phyloP scores from a whole-genome alignment of 2,329 filamentous ascomycete species.

The Raffaelea albimanens region DNA sequence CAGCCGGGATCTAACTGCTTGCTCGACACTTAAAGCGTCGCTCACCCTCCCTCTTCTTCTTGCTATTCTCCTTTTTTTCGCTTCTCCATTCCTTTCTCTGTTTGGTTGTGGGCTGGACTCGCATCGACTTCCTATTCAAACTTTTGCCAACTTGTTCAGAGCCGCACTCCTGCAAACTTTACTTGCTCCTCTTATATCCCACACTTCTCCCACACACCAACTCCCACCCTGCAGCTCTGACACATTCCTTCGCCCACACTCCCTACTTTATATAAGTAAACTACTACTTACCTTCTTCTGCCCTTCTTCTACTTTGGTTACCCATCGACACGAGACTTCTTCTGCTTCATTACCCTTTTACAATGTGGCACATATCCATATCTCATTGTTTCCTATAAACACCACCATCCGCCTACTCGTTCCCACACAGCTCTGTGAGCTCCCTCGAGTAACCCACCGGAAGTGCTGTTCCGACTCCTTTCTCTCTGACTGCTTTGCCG shows the following conservation, averaged over 20 bases:
- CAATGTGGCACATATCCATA: slow-evolving; percentile 8
- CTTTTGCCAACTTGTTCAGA: not conserved
- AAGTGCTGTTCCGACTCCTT: not conserved
- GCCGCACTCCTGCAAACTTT: not conserved
- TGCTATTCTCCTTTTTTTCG: not conserved
- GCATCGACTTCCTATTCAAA: slow-evolving; percentile 5
- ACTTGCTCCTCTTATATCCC: not conserved
- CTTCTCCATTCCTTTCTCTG: not conserved
- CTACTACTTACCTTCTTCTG: not conserved
- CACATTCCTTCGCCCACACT: slow-evolving; percentile 1
- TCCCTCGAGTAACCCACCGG: not conserved
- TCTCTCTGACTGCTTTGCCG: not conserved
- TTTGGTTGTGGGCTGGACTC: slow-evolving; percentile 12
- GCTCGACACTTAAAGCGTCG: slow-evolving; percentile 4
- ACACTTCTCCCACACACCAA: not conserved
- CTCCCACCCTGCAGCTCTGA: not conserved
- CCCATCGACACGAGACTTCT: not conserved
- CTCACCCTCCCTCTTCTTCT: slow-evolving; percentile 4
- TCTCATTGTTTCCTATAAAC: slow-evolving; percentile 5
- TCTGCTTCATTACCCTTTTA: slow-evolving; percentile 1
- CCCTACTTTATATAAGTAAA: not conserved
- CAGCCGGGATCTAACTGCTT: too few relatives aligned
- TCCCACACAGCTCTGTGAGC: not conserved
- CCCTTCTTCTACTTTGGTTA: not conserved
- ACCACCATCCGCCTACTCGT: not conserved